phyloP scores from a whole-genome alignment of 116 monocot species.

The Iris pallida region DNA sequence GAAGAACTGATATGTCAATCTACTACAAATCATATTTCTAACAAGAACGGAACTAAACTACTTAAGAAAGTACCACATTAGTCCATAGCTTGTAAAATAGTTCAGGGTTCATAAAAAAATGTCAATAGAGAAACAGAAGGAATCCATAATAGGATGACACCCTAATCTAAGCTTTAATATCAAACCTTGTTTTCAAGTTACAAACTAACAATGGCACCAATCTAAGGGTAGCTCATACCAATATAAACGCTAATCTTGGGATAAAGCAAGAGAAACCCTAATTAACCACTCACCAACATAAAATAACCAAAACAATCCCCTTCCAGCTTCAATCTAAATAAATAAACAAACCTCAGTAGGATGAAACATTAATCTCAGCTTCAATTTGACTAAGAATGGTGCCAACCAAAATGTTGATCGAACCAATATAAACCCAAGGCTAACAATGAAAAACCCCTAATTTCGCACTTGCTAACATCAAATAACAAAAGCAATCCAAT shows the following conservation, averaged over 20 bases:
- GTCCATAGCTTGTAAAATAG: no score
- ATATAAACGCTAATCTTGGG: not conserved
- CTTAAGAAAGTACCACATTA: no score
- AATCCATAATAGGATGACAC: no score
- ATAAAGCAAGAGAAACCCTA: not conserved
- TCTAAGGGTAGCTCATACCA: not conserved
- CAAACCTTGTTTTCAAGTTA: not conserved
- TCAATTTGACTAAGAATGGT: not conserved
- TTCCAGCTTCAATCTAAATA: not conserved
- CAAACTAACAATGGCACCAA: not conserved
- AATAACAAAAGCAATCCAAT: not conserved
- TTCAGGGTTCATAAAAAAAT: no score
- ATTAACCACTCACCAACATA: not conserved
- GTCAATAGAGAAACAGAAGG: no score
- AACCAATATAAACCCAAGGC: not conserved
- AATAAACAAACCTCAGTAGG: no score
- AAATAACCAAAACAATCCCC: not conserved
- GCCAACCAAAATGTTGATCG: no score
- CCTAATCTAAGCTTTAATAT: not conserved
- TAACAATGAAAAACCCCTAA: no score
- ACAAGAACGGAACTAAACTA: no score
- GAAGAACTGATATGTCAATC: no score
- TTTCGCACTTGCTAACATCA: no score
- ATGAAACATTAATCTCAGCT: not conserved
- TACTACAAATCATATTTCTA: no score